Evolutionary conservation across 805 yeast species (phyloP).

Genomic region (Nakazawaea ambrosiae): DNA sequence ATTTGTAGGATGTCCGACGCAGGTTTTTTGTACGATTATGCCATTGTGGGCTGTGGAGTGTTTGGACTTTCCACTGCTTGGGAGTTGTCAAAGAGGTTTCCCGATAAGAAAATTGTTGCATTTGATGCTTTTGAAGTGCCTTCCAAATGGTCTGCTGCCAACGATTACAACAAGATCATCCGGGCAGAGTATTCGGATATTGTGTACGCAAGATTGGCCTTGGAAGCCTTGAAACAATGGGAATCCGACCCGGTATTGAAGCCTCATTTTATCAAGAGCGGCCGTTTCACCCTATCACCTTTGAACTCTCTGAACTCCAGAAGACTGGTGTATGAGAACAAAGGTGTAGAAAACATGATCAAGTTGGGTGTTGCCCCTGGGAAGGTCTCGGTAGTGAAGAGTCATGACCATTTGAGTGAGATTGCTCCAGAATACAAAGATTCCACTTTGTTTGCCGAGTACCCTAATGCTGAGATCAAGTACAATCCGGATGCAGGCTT

Average conservation of each 20-base stretch:
- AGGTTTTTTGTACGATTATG: conserved; percentile 4
- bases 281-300: conserved; percentile 26
- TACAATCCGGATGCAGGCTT: conserved; percentile 24
- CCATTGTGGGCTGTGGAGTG: conserved; percentile 26
- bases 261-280: conserved; percentile 18
- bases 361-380: conserved; percentile 18
- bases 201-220: conserved; percentile 21
- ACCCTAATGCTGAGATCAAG: conserved; percentile 11
- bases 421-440: conserved; percentile 16
- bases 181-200: conserved; percentile 25
- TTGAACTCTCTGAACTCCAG: conserved; percentile 12
- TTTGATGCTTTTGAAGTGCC: conserved; percentile 24
- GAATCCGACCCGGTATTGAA: conserved; percentile 18
- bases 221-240: conserved; percentile 25
- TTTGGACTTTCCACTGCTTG: conserved; percentile 27
- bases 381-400: conserved; percentile 15
- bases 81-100: conserved; percentile 15
- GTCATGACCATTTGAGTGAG: conserved; percentile 14
- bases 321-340: conserved; percentile 21
- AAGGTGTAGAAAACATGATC: conserved; percentile 18
- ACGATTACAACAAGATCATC: conserved; percentile 26
- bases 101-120: conserved; percentile 14
- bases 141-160: conserved; percentile 25
- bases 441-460: conserved; percentile 13
- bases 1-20: too few relatives aligned